Evolutionary conservation across 768 basidiomycete species (phyloP).

Genomic region (Krasilnikovozyma curviuscula): DNA sequence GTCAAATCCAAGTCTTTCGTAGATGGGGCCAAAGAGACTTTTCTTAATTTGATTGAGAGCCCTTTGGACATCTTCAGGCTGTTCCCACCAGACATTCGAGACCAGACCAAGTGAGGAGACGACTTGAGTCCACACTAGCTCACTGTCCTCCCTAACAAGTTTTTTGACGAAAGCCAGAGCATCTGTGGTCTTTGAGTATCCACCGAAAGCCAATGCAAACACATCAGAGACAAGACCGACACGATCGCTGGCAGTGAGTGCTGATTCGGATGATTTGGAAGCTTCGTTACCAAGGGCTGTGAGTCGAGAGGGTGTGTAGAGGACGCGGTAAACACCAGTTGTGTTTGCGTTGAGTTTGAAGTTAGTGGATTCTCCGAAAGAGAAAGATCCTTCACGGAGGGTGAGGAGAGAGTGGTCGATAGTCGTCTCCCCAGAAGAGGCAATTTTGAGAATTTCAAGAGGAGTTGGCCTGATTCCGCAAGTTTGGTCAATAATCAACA

Average conservation of each 20-base stretch:
- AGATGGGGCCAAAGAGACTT: conserved; percentile 45
- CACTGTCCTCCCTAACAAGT: conserved; percentile 42
- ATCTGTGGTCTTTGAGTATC: conserved; percentile 54
- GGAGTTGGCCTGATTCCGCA: background rate
- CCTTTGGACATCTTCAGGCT: conserved; percentile 34
- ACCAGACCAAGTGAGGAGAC: conserved; percentile 49
- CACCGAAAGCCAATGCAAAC: conserved; percentile 59
- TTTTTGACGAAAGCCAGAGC: conserved; percentile 52
- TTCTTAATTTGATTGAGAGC: conserved; percentile 30
- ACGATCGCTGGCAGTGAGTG: conserved; percentile 65
- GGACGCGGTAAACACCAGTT: conserved; percentile 70
- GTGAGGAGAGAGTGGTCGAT: too few species aligned
- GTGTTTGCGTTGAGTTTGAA: conserved; percentile 88
- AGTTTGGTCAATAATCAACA: background rate
- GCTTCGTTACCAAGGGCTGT: conserved; percentile 62
- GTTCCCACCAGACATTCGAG: conserved; percentile 64
- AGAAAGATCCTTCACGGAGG: too few species aligned
- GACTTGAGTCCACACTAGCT: conserved; percentile 9
- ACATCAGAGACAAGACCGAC: conserved; percentile 76
- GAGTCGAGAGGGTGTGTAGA: conserved; percentile 64
- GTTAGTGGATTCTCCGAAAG: too few species aligned
- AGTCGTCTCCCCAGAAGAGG: conserved; percentile 48
- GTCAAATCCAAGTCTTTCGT: conserved; percentile 59
- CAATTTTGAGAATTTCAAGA: conserved; percentile 29
- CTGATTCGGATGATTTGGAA: conserved; percentile 39